A percentile compares a stretch with the other conserved stretches of the same genome.
phyloP scores from a whole-genome alignment of 2,329 filamentous ascomycete genomes.

The Aspergillus pseudoterreus region DNA sequence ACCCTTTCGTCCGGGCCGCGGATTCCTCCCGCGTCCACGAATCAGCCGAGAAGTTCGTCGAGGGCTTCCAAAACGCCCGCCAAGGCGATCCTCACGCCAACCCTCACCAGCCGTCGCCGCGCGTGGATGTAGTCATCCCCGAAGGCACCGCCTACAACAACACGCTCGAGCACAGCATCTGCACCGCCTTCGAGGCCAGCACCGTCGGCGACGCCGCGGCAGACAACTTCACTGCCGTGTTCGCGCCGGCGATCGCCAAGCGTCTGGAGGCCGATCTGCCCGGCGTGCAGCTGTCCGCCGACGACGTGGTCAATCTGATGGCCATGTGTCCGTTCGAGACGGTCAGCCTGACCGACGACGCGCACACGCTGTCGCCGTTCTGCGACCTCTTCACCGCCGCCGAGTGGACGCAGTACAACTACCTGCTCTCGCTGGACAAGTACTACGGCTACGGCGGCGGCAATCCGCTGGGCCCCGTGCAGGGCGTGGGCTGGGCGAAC shows the following conservation, averaged over 20 bases:
- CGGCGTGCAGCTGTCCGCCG: slow-evolving; percentile 60
- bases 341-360: slow-evolving; percentile 55
- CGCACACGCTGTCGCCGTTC: slow-evolving; percentile 61
- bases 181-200: slow-evolving; percentile 65
- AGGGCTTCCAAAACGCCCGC: slow-evolving; percentile 65
- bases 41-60: slow-evolving; percentile 71
- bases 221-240: slow-evolving; percentile 57
- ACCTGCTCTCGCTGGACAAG: slow-evolving; percentile 74
- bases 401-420: slow-evolving; percentile 79
- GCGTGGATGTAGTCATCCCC: slow-evolving; percentile 63
- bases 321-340: slow-evolving; percentile 85
- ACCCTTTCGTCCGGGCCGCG: slow-evolving; percentile 70
- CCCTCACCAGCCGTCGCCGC: slow-evolving; percentile 47
- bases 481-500: slow-evolving; percentile 83
- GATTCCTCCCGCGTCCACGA: slow-evolving; percentile 67
- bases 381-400: slow-evolving; percentile 68
- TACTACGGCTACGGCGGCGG: slow-evolving; percentile 79
- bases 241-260: slow-evolving; percentile 63
- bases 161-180: slow-evolving; percentile 72
- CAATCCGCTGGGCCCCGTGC: slow-evolving; percentile 74
- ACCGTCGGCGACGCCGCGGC: slow-evolving; percentile 45
- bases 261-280: slow-evolving; percentile 67
- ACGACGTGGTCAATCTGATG: slow-evolving; percentile 72
- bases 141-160: slow-evolving; percentile 71
- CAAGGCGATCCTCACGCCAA: slow-evolving; percentile 36